A percentile compares a stretch with the other conserved stretches of the same genome.
These are phyloP conservation scores for Aspergillus egyptiacus DNA, from an alignment of 495 filamentous ascomycete genomes.

Conservation along the genomic window DNA sequence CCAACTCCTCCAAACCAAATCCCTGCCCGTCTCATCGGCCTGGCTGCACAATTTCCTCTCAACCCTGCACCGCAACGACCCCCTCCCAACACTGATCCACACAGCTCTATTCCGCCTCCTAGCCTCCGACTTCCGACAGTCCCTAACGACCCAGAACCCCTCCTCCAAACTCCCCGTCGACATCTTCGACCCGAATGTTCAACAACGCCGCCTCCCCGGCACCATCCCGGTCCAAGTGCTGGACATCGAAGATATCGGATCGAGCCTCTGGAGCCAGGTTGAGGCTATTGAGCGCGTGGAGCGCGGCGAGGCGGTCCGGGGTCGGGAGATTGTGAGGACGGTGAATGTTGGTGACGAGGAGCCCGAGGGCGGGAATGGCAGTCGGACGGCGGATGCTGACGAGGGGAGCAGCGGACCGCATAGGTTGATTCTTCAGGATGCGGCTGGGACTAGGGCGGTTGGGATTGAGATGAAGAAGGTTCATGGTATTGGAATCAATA, in stretches of 20 bases:
- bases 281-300: conserved; percentile 78
- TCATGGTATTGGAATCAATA: conserved; percentile 56
- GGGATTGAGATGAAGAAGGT: conserved; percentile 68
- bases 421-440: conserved; percentile 78
- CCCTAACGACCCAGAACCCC: conserved; percentile 41
- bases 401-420: conserved; percentile 53
- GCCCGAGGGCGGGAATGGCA: conserved; percentile 16
- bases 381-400: background rate
- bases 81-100: conserved; percentile 64
- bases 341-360: conserved; percentile 48
- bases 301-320: conserved; percentile 74
- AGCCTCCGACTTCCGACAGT: conserved; percentile 63
- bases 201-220: conserved; percentile 48
- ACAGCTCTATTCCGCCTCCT: conserved; percentile 80
- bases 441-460: conserved; percentile 58
- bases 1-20: conserved; percentile 39
- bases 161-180: conserved; percentile 53
- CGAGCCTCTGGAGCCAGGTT: conserved; percentile 75
- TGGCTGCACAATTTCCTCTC: conserved; percentile 43
- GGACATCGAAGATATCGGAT: conserved; percentile 74
- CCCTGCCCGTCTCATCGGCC: conserved; percentile 35
- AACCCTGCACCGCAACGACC: conserved; percentile 48
- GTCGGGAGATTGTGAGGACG: conserved; percentile 74
- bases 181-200: conserved; percentile 44
- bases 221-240: conserved; percentile 75